Evolutionary conservation across 1,139 yeast genomes (phyloP).

Genomic region (Ashbya aceris): DNA sequence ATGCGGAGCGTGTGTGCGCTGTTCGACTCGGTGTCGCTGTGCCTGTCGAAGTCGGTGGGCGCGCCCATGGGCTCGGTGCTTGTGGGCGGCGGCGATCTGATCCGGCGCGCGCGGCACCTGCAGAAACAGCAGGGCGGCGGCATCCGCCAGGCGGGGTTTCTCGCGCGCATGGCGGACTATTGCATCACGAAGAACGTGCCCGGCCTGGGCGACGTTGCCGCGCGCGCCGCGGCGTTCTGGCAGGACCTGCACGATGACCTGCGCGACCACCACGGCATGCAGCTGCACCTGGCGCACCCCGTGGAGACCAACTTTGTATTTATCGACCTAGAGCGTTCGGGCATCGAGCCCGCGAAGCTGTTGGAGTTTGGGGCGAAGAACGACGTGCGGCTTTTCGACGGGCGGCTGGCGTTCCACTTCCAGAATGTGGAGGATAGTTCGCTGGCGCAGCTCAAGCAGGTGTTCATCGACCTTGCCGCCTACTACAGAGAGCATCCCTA

Average conservation of each 20-base stretch:
- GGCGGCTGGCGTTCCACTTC: conserved; percentile 60
- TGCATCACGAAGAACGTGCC: conserved; percentile 62
- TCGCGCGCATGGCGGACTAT: conserved; percentile 59
- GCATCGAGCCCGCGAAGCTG: conserved; percentile 42
- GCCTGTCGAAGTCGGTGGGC: conserved; percentile 71
- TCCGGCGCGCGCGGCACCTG: conserved; percentile 64
- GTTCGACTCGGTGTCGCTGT: conserved; percentile 70
- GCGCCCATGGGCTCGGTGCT: conserved; percentile 79
- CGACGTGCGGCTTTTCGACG: conserved; percentile 48
- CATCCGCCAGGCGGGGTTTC: conserved; percentile 65
- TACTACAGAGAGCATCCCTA: no score
- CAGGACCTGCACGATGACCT: conserved; percentile 49
- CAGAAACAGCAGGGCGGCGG: conserved; percentile 84
- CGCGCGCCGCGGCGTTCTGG: conserved; percentile 45
- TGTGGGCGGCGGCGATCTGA: conserved; percentile 47
- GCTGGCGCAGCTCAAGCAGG: conserved; percentile 44
- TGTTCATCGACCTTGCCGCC: conserved; percentile 25
- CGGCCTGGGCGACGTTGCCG: conserved; percentile 2
- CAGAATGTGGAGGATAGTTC: conserved; percentile 40
- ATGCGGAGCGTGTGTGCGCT: conserved; percentile 52
- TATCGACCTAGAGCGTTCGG: conserved; percentile 44
- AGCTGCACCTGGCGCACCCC: conserved; percentile 45
- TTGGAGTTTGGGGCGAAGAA: conserved; percentile 40
- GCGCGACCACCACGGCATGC: conserved; percentile 39
- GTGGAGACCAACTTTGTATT: conserved; percentile 71